Percentiles rank a stretch among this genome's conserved stretches.
These are phyloP conservation scores for Hapsidospora chrysogenum DNA, from an alignment of 495 filamentous ascomycete genomes.

Conservation along the genomic window DNA sequence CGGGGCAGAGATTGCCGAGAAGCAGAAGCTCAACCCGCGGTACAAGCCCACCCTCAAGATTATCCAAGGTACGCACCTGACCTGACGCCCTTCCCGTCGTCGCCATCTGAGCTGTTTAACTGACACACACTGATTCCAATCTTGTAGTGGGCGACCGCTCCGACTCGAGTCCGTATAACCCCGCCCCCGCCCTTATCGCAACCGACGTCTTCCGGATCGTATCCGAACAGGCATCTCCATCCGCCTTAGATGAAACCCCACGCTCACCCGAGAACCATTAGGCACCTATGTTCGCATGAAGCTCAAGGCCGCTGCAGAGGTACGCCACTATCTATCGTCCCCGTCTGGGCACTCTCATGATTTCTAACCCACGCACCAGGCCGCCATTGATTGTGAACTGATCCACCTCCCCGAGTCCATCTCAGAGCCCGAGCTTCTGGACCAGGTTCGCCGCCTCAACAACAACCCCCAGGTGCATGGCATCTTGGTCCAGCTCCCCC, in stretches of 20 bases:
- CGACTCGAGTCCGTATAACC: slow-evolving; percentile 62
- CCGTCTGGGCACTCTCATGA: slow-evolving; percentile 1
- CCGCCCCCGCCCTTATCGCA: background rate
- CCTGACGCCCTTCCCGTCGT: background rate
- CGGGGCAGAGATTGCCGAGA: slow-evolving; percentile 59
- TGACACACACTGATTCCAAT: background rate
- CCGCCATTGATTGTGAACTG: slow-evolving; percentile 75
- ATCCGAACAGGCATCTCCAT: no score
- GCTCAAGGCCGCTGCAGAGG: slow-evolving; percentile 89
- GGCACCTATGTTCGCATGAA: slow-evolving; percentile 99
- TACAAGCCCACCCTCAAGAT: slow-evolving; percentile 84
- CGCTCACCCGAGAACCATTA: slow-evolving; percentile 16
- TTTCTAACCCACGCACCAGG: slow-evolving; percentile 26
- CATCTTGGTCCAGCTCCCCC: slow-evolving; percentile 82
- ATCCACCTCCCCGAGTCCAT: slow-evolving; percentile 67
- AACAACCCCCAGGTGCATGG: slow-evolving; percentile 78
- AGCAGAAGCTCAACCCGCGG: slow-evolving; percentile 64
- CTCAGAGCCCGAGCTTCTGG: slow-evolving; percentile 71
- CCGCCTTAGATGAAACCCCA: no score
- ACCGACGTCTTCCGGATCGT: background rate
- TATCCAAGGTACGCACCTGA: slow-evolving; percentile 52
- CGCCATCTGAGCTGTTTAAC: background rate
- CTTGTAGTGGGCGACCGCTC: slow-evolving; percentile 64
- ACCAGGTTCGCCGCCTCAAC: slow-evolving; percentile 66
- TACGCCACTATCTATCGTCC: slow-evolving; percentile 18